Evolutionary conservation across 352 stramenopile genomes (phyloP).

Genomic region (Phytophthora sp.): DNA sequence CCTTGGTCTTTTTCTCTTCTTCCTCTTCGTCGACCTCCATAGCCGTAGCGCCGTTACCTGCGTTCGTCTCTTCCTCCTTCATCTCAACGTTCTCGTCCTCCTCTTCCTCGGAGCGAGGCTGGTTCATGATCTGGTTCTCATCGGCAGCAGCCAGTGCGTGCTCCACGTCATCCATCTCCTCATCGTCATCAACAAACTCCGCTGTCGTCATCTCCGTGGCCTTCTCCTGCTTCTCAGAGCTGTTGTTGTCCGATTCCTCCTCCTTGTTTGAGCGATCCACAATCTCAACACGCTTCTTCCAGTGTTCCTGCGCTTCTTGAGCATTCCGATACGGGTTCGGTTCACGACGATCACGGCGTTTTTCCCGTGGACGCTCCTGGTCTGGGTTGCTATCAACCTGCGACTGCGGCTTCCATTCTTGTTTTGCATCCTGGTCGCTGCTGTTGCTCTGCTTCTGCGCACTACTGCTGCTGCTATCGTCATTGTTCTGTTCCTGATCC

Average conservation of each 20-base stretch:
- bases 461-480: constrained; percentile 65
- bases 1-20: constrained; percentile 40
- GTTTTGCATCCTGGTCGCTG: constrained; percentile 61
- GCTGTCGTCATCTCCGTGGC: constrained; percentile 53
- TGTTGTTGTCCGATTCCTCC: constrained; percentile 42
- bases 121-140: constrained; percentile 74
- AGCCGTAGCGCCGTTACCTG: constrained; percentile 50
- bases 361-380: constrained; percentile 62
- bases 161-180: constrained; percentile 69
- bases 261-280: constrained; percentile 64
- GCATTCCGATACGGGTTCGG: constrained; percentile 96
- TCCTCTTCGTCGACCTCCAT: constrained; percentile 78
- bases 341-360: constrained; percentile 82
- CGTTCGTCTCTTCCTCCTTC: constrained; percentile 48
- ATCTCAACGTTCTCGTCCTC: constrained; percentile 48
- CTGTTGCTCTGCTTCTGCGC: constrained; percentile 57
- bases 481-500: constrained; percentile 52
- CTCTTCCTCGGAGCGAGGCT: constrained; percentile 53
- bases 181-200: constrained; percentile 73
- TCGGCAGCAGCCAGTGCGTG: constrained; percentile 69
- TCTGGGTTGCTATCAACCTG: constrained; percentile 48
- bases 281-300: constrained; percentile 96
- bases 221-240: constrained; percentile 43
- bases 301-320: constrained; percentile 96
- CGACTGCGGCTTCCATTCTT: constrained; percentile 64